Evolutionary conservation across 2,329 filamentous ascomycete genomes (phyloP).

Genomic region (Colletotrichum sp.): DNA sequence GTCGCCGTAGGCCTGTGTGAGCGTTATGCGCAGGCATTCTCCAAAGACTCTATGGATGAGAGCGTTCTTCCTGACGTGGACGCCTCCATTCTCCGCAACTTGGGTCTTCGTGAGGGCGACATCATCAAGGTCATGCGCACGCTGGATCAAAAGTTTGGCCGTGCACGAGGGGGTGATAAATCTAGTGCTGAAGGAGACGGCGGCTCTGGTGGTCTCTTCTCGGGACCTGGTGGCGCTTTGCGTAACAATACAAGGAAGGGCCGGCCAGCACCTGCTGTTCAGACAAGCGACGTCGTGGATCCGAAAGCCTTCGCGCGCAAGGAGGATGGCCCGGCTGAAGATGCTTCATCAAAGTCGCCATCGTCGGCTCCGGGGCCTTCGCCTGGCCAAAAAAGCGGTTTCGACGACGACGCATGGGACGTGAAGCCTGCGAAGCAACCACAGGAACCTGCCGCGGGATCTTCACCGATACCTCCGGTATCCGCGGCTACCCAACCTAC

Average conservation of each 20-base stretch:
- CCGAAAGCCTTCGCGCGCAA: slow-evolving; percentile 81
- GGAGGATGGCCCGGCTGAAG: slow-evolving; percentile 48
- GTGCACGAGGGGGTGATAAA: slow-evolving; percentile 66
- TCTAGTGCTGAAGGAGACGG: slow-evolving; percentile 52
- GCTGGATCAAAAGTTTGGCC: slow-evolving; percentile 80
- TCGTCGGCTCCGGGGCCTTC: background rate
- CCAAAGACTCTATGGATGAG: slow-evolving; percentile 94
- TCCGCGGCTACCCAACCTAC: slow-evolving; percentile 29
- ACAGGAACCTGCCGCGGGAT: slow-evolving; percentile 28
- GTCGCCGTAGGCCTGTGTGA: slow-evolving; percentile 94
- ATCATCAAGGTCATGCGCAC: slow-evolving; percentile 94
- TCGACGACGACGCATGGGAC: slow-evolving; percentile 98
- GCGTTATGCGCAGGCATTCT: slow-evolving; percentile 88
- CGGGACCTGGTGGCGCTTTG: slow-evolving; percentile 87
- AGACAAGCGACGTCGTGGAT: slow-evolving; percentile 86
- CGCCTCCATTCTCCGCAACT: slow-evolving; percentile 78
- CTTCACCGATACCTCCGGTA: slow-evolving; percentile 41
- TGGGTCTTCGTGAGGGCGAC: slow-evolving; percentile 95
- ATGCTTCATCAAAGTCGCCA: slow-evolving; percentile 23
- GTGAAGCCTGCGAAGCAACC: slow-evolving; percentile 79
- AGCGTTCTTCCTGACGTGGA: slow-evolving; percentile 91
- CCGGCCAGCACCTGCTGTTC: slow-evolving; percentile 83
- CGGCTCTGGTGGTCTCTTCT: slow-evolving; percentile 71
- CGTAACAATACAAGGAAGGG: slow-evolving; percentile 95
- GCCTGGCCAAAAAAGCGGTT: slow-evolving; percentile 55